phyloP scores from a whole-genome alignment of 1,284 basidiomycete species.

The Athelia psychrophila region DNA sequence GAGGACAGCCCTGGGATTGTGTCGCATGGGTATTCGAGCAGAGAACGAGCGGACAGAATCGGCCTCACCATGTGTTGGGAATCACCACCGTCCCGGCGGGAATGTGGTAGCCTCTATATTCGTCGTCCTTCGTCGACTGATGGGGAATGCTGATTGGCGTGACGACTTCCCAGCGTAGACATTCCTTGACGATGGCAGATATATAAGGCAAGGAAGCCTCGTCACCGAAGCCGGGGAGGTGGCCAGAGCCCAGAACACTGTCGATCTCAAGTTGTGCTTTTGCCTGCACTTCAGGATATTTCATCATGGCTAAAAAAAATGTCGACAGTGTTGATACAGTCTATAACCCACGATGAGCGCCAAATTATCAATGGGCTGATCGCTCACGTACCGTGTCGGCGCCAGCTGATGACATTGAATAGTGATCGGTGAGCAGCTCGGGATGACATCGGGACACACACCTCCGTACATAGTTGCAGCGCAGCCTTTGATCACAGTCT shows the following conservation, averaged over 20 bases:
- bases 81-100: conserved; percentile 15
- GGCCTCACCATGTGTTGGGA: conserved; percentile 8
- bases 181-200: conserved; percentile 29
- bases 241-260: conserved; percentile 19
- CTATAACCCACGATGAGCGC: conserved; percentile 3
- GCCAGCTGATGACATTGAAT: conserved; percentile 16
- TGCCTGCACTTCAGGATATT: conserved; percentile 25
- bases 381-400: conserved; percentile 24
- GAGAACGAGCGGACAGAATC: neutral
- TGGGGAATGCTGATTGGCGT: conserved; percentile 20
- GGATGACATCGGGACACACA: neutral
- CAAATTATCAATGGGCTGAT: neutral
- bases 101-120: conserved; percentile 22
- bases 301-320: conserved; percentile 26
- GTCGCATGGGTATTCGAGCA: no score
- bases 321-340: conserved; percentile 18
- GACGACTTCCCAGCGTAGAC: conserved; percentile 29
- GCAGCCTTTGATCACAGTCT: neutral
- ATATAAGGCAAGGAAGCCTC: conserved; percentile 27
- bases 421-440: neutral
- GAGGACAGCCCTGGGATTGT: conserved; percentile 5
- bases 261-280: conserved; percentile 30
- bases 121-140: conserved; percentile 17
- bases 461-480: neutral
- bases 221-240: conserved; percentile 32